Conservation (phyloP, 2,329 filamentous ascomycete species). For the Fusarium algeriense region DNA sequence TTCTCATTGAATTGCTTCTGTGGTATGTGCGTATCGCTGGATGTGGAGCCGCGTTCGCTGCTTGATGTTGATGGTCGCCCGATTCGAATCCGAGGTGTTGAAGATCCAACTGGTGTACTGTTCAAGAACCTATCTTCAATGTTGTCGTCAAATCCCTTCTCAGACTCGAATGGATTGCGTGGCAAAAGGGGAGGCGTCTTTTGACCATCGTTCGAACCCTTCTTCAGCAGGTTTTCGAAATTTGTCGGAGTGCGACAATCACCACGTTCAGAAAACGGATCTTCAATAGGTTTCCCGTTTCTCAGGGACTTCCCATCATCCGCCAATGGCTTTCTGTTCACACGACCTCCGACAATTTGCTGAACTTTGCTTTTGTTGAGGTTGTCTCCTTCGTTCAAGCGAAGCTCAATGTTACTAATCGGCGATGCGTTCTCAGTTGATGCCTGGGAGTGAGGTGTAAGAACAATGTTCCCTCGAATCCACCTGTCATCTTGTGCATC, state of each 20-base stretch:
- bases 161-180: conserved; percentile 52
- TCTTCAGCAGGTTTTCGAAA: conserved; percentile 43
- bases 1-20: conserved; percentile 9
- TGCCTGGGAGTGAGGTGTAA: background rate
- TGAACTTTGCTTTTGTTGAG: conserved; percentile 53
- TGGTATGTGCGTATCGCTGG: conserved; percentile 5
- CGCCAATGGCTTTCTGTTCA: conserved; percentile 48
- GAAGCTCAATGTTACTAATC: conserved; percentile 50
- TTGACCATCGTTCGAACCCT: conserved; percentile 4
- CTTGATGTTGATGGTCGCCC: conserved; percentile 34
- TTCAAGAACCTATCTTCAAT: conserved; percentile 56
- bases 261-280: conserved; percentile 48
- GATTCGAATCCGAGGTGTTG: conserved; percentile 53
- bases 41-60: conserved; percentile 26
- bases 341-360: conserved; percentile 48
- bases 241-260: conserved; percentile 37
- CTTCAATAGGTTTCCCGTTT: conserved; percentile 46
- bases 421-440: conserved; percentile 33
- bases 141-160: conserved; percentile 54
- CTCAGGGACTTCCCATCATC: conserved; percentile 48
- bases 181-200: conserved; percentile 8
- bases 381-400: conserved; percentile 53
- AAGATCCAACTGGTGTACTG: conserved; percentile 53
- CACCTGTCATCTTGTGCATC: background rate
- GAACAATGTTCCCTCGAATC: conserved; percentile 14